Percentiles rank a stretch among this genome's conserved stretches.
phyloP scores from a whole-genome alignment of 2,329 filamentous ascomycete species.

The Sclerotinia glacialis region DNA sequence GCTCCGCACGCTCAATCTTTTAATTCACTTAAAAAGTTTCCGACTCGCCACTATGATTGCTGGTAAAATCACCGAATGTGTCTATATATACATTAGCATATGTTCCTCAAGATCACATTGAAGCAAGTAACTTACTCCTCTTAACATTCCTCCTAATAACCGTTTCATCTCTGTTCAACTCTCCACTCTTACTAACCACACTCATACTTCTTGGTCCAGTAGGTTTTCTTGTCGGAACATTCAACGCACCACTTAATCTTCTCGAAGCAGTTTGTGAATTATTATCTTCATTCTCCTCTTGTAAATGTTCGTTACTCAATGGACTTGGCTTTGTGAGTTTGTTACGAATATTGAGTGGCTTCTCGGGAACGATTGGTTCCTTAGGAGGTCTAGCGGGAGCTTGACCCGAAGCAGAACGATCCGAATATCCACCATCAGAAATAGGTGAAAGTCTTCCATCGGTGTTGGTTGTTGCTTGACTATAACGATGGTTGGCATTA shows the following conservation, averaged over 20 bases:
- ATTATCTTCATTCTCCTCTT: constrained; percentile 22
- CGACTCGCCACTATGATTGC: constrained; percentile 47
- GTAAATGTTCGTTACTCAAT: constrained; percentile 51
- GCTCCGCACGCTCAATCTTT: background rate
- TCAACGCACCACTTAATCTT: constrained; percentile 31
- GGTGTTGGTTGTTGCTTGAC: constrained; percentile 36
- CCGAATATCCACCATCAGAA: constrained; percentile 37
- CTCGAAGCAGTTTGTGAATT: constrained; percentile 32
- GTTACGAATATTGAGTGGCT: constrained; percentile 49
- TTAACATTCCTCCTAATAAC: constrained; percentile 43
- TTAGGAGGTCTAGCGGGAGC: constrained; percentile 60
- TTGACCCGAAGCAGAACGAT: constrained; percentile 39
- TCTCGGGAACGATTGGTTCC: constrained; percentile 51
- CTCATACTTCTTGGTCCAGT: constrained; percentile 41
- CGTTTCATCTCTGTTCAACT: constrained; percentile 36
- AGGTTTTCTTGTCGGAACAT: constrained; percentile 38
- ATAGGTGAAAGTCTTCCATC: constrained; percentile 34
- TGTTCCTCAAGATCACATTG: constrained; percentile 23
- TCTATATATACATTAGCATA: constrained; percentile 41
- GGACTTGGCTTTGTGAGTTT: constrained; percentile 56
- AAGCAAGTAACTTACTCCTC: constrained; percentile 48
- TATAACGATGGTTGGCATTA: constrained; percentile 53
- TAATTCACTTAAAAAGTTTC: constrained; percentile 51
- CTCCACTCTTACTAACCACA: constrained; percentile 32
- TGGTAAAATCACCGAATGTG: constrained; percentile 53